Base-by-base conservation (phyloP, 2,329 filamentous ascomycete species). In the Cladophialophora yegresii region DNA sequence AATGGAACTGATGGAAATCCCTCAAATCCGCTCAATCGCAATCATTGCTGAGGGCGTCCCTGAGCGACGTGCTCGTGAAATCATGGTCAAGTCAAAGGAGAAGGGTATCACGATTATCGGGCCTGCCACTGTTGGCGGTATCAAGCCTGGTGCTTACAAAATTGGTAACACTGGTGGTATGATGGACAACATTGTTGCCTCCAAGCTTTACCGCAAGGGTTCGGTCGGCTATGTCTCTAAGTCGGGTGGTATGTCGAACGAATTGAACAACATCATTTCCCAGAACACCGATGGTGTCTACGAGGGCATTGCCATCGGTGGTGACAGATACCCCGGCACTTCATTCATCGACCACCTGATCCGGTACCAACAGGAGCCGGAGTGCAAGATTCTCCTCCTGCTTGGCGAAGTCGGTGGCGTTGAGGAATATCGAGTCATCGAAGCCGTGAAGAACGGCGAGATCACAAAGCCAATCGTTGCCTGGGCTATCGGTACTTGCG, bases 161-260 rank as follows among this genome's bases (percentile, higher is more conserved):
- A 99, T 99, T 71, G 95, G 95, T 79, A 99, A 99, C 87, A 99
- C 95, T 75, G 95, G 95, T 87, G 95, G 95, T 81, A 99, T 99
- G 95, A 99, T 99, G 95, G 95, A 99, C 87, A 99, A 99, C 87
- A 99, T 99, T 75, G 95, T 99, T 70, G 92, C 95, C 73, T 98
- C 95, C 79, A 99, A 99, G 89, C 91, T 99, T 67, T 99, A 99
- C 89, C 93, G 95, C 82, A 95, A 95, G 83, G 95, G 95, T 74
- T 98, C 95, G 73, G 93, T 99, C 72, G 95, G 92, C 74, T 99
- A 99, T 81, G 95, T 99, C 81, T 98, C 93, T 86, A 99, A 99
- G 87, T 99, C 95, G 65, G 95, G 95, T 78, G 95, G 95, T 83
- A 99, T 99, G 95, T 98, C 95, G 81, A 99, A 99, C 86, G 95